Conservation (phyloP, 371 early-diverging fungal species). For the Circinella minor region DNA sequence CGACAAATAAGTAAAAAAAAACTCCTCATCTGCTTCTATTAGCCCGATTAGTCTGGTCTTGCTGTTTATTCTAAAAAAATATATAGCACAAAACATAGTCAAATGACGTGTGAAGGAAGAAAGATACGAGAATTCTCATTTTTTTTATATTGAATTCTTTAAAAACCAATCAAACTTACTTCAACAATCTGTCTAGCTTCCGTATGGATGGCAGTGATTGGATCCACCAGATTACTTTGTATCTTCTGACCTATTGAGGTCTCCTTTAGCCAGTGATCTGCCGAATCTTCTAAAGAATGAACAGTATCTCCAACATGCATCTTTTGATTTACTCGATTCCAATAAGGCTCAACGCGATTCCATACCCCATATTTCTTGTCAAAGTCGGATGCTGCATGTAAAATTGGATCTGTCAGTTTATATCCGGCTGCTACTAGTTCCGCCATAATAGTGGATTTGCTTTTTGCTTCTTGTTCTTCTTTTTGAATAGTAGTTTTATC, state of each 20-base stretch:
- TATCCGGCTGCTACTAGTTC: conserved; percentile 67
- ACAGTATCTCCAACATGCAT: conserved; percentile 41
- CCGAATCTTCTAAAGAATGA: conserved; percentile 24
- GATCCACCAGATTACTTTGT: conserved; percentile 39
- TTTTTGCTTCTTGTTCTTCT: conserved; percentile 46
- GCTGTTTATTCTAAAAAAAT: too few species aligned
- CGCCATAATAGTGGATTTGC: conserved; percentile 55
- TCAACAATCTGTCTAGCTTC: conserved; percentile 59
- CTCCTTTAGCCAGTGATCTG: conserved; percentile 39
- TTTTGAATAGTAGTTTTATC: not conserved
- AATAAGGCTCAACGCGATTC: conserved; percentile 33
- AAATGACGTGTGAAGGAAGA: too few species aligned
- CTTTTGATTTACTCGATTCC: conserved; percentile 49
- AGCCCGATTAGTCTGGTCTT: too few species aligned
- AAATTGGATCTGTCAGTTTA: conserved; percentile 48
- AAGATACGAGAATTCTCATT: too few species aligned
- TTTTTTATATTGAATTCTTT: too few species aligned
- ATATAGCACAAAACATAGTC: too few species aligned
- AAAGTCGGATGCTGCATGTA: conserved; percentile 56
- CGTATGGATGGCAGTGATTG: conserved; percentile 51
- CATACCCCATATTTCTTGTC: conserved; percentile 55
- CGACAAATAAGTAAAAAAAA: too few species aligned
- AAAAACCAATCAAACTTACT: not conserved
- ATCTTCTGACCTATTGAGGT: conserved; percentile 57
- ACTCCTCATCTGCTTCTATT: too few species aligned